Evolutionary conservation across 176 grass and related monocot species (phyloP).

Genomic region (Poa pratensis): DNA sequence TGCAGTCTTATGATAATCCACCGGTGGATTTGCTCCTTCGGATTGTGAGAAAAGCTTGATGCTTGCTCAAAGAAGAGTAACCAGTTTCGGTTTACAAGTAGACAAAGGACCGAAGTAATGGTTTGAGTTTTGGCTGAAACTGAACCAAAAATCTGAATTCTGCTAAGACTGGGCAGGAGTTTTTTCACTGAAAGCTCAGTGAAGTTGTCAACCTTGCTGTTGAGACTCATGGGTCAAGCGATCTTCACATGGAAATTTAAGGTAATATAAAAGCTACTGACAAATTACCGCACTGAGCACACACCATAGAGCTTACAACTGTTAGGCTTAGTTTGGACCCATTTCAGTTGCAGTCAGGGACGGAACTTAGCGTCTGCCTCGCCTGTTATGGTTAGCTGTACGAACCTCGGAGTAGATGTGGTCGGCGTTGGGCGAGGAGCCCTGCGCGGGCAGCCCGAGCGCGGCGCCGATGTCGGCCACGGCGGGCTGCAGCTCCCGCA

Average conservation of each 20-base stretch:
- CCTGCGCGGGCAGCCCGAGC: conserved; percentile 63
- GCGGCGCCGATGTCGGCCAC: conserved; percentile 71
- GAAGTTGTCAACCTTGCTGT: not conserved
- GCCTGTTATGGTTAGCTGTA: not conserved
- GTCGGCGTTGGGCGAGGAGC: conserved; percentile 53
- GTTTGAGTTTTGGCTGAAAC: not conserved
- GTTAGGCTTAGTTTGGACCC: too few relatives aligned
- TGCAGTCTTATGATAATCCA: too few relatives aligned
- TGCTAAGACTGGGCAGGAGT: not conserved
- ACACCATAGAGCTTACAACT: too few relatives aligned
- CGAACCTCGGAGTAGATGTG: conserved; percentile 80
- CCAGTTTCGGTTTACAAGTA: not conserved
- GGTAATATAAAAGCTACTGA: not conserved
- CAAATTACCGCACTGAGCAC: not conserved
- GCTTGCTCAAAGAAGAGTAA: too few relatives aligned
- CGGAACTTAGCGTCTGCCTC: not conserved
- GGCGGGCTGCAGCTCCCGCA: conserved; percentile 70
- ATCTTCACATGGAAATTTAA: not conserved
- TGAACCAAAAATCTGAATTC: not conserved
- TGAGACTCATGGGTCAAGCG: not conserved
- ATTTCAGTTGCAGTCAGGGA: not conserved
- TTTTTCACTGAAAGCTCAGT: too few relatives aligned
- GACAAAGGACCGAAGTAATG: not conserved
- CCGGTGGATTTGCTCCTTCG: too few relatives aligned
- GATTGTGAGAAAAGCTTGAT: too few relatives aligned